Base-by-base conservation (phyloP, 768 basidiomycete genomes). In the Suillus clintonianus region DNA sequence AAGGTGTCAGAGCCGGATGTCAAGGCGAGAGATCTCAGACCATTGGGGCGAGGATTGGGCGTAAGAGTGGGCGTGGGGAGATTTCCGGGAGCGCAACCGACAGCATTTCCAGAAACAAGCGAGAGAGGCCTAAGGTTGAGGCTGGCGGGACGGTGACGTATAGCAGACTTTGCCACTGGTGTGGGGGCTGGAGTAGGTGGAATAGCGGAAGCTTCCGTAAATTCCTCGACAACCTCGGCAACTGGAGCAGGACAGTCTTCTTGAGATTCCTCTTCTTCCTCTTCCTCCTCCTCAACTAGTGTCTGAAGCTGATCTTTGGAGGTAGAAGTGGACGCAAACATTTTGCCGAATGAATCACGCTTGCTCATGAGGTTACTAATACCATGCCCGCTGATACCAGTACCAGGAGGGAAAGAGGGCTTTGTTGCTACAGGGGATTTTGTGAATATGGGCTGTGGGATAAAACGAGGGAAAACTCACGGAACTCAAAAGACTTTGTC, bases 241-340 rank as follows among this genome's bases (percentile, higher is more conserved):
- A 73, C 71, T 55, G 73, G 64, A 50, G 65, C 48, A 10, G 22
- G 36, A 27, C 17, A 7, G 32, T 60, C 43, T 27, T 69, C 74
- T 30, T 47, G 42, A 7, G 9, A 59, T 19, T 17, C 37, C 1
- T 66, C 62, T 30, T 76, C 76, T 4, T 94, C 94, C 57, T 95
- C 92, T 59, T 94, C 93, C 62, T 95, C 91, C 70, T 93, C 94
- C 70, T 94, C 93, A 37, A 95, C 78, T 34, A 94, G 81, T 19
- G 92, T 94, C 64, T 86, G 85, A 13, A 94, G 82, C 68, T 89
- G 85, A 73, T 94, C 92, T 72, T 92, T 93, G 59, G 87, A 82
- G 13, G 85, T 84, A 1, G 86, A 84, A 2, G 89, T 82, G 19
- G 84, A 68, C 17, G 81, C 79, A 65, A 89, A 81, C 68, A 89